phyloP scores from a whole-genome alignment of 2,329 filamentous ascomycete species.

The Trichoderma afroharzianum region DNA sequence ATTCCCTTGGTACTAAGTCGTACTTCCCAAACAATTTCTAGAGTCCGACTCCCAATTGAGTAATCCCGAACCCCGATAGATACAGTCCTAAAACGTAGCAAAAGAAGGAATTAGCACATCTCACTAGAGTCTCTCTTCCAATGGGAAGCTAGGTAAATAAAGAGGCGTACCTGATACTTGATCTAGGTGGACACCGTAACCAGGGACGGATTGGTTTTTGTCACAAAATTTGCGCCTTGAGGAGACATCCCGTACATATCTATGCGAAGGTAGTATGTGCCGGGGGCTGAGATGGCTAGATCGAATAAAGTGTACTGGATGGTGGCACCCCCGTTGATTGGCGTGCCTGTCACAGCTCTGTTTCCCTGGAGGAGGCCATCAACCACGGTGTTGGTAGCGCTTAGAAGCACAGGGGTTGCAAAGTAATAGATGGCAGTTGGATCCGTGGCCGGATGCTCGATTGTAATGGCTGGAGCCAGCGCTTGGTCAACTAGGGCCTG shows the following conservation, averaged over 20 bases:
- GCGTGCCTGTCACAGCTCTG: slow-evolving; percentile 21
- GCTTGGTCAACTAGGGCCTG: slow-evolving; percentile 17
- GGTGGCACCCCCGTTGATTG: slow-evolving; percentile 16
- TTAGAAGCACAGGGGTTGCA: slow-evolving; percentile 27
- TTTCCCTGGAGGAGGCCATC: slow-evolving; percentile 22
- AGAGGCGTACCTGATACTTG: not conserved
- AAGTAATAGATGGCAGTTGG: slow-evolving; percentile 27
- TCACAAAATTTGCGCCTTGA: slow-evolving; percentile 15
- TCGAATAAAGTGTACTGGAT: slow-evolving; percentile 28
- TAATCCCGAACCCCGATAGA: not conserved
- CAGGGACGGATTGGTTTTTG: slow-evolving; percentile 20
- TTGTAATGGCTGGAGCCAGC: slow-evolving; percentile 26
- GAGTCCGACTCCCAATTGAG: not conserved
- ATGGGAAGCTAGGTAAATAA: not conserved
- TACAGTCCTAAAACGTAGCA: not conserved
- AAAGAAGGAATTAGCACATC: not conserved
- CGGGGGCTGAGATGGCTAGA: slow-evolving; percentile 23
- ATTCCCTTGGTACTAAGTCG: not conserved
- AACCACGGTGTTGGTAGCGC: slow-evolving; percentile 19
- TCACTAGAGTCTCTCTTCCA: not conserved
- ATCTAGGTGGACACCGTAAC: slow-evolving; percentile 19
- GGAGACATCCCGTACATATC: slow-evolving; percentile 27
- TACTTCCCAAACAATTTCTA: not conserved
- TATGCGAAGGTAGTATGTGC: slow-evolving; percentile 27
- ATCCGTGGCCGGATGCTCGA: slow-evolving; percentile 16